A percentile compares a stretch with the other conserved stretches of the same genome.
These are phyloP conservation scores for Podila clonocystis DNA, from an alignment of 192 early-diverging fungal genomes.

Conservation along the genomic window DNA sequence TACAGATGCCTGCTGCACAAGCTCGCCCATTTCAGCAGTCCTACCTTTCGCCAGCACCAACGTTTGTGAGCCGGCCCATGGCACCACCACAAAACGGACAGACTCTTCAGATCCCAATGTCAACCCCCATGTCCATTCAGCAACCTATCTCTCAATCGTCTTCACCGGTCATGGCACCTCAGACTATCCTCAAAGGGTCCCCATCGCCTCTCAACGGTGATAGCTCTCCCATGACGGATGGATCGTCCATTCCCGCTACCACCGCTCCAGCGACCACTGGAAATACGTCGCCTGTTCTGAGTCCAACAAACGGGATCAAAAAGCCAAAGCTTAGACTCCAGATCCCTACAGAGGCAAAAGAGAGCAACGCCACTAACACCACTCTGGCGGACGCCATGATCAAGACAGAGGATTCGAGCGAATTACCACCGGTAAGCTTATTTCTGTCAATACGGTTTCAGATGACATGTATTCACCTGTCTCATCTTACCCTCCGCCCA, in stretches of 20 bases:
- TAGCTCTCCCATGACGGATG: slow-evolving; percentile 28
- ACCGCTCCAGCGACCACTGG: slow-evolving; percentile 4
- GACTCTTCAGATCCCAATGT: background rate
- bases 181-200: slow-evolving; percentile 9
- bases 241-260: slow-evolving; percentile 3
- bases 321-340: slow-evolving; percentile 58
- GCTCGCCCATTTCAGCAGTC: background rate
- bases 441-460: no score
- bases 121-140: background rate
- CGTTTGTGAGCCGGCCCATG: slow-evolving; percentile 4
- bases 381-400: slow-evolving; percentile 35
- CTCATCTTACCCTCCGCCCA: background rate
- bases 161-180: slow-evolving; percentile 28
- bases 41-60: slow-evolving; percentile 6
- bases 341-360: slow-evolving; percentile 51
- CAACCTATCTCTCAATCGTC: slow-evolving; percentile 25
- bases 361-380: slow-evolving; percentile 8
- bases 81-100: background rate
- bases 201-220: slow-evolving; percentile 18
- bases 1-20: background rate
- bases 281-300: slow-evolving; percentile 29
- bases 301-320: slow-evolving; percentile 46
- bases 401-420: slow-evolving; percentile 42
- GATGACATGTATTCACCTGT: background rate
- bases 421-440: slow-evolving; percentile 37